Percentiles rank a stretch among this genome's conserved stretches.
Conservation (phyloP, 1,139 yeast genomes). For the Debaryomyces nepalensis region DNA sequence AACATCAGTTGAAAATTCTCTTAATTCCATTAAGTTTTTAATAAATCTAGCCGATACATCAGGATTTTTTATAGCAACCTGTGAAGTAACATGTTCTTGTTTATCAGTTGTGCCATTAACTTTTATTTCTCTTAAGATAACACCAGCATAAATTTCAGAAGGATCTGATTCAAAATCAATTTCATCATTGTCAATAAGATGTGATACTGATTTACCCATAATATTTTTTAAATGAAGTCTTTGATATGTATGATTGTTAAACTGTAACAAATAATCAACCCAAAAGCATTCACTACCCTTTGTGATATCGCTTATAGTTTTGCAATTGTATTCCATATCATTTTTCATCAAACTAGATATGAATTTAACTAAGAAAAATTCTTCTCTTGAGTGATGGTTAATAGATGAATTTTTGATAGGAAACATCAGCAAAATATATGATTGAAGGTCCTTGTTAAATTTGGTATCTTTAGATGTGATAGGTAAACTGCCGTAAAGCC, state of each 20-base stretch:
- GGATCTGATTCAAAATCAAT: slow-evolving; percentile 85
- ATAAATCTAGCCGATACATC: slow-evolving; percentile 73
- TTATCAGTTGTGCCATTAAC: slow-evolving; percentile 44
- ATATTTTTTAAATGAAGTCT: slow-evolving; percentile 57
- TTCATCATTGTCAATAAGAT: slow-evolving; percentile 59
- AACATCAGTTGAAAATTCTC: slow-evolving; percentile 71
- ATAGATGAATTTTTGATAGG: slow-evolving; percentile 41
- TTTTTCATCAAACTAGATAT: slow-evolving; percentile 55
- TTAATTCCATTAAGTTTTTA: slow-evolving; percentile 69
- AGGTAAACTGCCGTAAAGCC: slow-evolving; percentile 43
- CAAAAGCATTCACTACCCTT: slow-evolving; percentile 43
- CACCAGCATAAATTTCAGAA: slow-evolving; percentile 53
- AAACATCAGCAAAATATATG: slow-evolving; percentile 53
- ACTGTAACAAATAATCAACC: slow-evolving; percentile 56
- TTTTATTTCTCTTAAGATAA: slow-evolving; percentile 54
- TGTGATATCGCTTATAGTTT: slow-evolving; percentile 39
- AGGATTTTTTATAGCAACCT: slow-evolving; percentile 77
- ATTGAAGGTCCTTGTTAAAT: slow-evolving; percentile 43
- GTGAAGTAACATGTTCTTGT: slow-evolving; percentile 48
- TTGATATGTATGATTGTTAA: slow-evolving; percentile 65
- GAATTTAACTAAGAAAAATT: slow-evolving; percentile 67
- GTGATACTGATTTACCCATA: slow-evolving; percentile 54
- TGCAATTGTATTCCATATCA: slow-evolving; percentile 40
- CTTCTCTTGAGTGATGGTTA: slow-evolving; percentile 63
- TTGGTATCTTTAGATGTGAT: slow-evolving; percentile 26